Percentiles rank a stretch among this genome's conserved stretches.
Conservation (phyloP, 495 filamentous ascomycete genomes). For the Trichoderma reesei region DNA sequence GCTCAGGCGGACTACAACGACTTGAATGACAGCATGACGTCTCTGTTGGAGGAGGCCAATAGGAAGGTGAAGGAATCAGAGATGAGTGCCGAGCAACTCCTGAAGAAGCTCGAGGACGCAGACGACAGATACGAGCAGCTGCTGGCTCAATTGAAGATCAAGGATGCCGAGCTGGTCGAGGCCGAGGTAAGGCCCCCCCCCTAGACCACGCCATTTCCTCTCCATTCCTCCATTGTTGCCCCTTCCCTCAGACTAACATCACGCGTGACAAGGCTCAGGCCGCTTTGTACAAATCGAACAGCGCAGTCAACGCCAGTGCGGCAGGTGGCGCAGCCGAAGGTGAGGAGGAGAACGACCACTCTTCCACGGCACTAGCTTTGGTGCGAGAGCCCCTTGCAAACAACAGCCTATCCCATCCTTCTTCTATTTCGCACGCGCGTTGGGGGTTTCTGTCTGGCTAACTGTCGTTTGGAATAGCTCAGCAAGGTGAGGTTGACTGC, state of each 20-base stretch:
- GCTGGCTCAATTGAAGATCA: conserved; percentile 37
- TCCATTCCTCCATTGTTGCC: not conserved
- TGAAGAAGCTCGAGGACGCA: conserved; percentile 27
- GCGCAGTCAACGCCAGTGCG: conserved; percentile 27
- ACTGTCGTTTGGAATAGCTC: conserved; percentile 32
- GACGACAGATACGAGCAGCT: conserved; percentile 35
- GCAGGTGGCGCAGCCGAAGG: conserved; percentile 35
- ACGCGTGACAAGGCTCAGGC: conserved; percentile 13
- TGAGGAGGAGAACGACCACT: conserved; percentile 40
- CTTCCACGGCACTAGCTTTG: conserved; percentile 47
- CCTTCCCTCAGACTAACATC: not conserved
- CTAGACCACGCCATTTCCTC: conserved; percentile 7
- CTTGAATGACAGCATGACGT: conserved; percentile 44
- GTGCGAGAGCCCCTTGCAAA: conserved; percentile 38
- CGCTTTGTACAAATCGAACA: conserved; percentile 28
- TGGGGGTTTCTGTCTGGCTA: conserved; percentile 3
- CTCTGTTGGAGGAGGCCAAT: conserved; percentile 40
- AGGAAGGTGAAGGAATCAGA: conserved; percentile 28
- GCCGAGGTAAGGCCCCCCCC: conserved; percentile 41
- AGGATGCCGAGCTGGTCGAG: conserved; percentile 46
- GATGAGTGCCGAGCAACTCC: conserved; percentile 23
- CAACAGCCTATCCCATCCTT: not conserved
- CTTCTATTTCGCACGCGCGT: not conserved
- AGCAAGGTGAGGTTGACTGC: conserved; percentile 36
- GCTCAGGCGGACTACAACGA: conserved; percentile 45